Evolutionary conservation across 2,329 filamentous ascomycete genomes (phyloP).

Genomic region (Cladophialophora exuberans): DNA sequence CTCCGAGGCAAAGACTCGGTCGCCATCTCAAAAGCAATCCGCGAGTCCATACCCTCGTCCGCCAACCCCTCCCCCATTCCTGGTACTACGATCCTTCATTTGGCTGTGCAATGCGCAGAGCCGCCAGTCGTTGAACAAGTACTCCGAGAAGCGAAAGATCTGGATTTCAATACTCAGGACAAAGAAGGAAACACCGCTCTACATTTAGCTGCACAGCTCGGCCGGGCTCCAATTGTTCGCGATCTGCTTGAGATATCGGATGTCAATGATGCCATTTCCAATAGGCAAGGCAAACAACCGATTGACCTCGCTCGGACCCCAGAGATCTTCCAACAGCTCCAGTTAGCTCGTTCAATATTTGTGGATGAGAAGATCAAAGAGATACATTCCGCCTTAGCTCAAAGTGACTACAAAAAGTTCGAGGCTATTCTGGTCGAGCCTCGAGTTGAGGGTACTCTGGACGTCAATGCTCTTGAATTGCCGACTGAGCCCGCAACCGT

Average conservation of each 20-base stretch:
- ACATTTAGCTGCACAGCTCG: constrained; percentile 82
- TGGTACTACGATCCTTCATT: constrained; percentile 87
- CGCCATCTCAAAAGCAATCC: constrained; percentile 82
- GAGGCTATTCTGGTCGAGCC: constrained; percentile 82
- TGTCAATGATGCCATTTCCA: constrained; percentile 86
- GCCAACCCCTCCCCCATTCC: constrained; percentile 44
- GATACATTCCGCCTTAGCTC: constrained; percentile 76
- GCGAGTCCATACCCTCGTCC: constrained; percentile 57
- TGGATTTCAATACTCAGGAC: constrained; percentile 89
- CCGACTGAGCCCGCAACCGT: constrained; percentile 77
- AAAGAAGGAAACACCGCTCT: constrained; percentile 93
- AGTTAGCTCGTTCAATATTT: constrained; percentile 86
- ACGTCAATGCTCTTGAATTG: constrained; percentile 90
- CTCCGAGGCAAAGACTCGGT: constrained; percentile 87
- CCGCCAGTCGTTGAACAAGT: constrained; percentile 91
- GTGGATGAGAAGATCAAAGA: constrained; percentile 83
- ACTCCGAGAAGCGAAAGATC: constrained; percentile 70
- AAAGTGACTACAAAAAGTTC: constrained; percentile 74
- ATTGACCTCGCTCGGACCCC: constrained; percentile 88
- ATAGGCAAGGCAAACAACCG: constrained; percentile 81
- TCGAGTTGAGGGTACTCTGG: constrained; percentile 80
- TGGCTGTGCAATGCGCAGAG: constrained; percentile 95
- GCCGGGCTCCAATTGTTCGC: constrained; percentile 77
- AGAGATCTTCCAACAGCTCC: constrained; percentile 93
- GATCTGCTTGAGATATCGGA: constrained; percentile 78